These are phyloP conservation scores for Eutrema japonicum DNA, from an alignment of 345 rosid species.

Conservation along the genomic window DNA sequence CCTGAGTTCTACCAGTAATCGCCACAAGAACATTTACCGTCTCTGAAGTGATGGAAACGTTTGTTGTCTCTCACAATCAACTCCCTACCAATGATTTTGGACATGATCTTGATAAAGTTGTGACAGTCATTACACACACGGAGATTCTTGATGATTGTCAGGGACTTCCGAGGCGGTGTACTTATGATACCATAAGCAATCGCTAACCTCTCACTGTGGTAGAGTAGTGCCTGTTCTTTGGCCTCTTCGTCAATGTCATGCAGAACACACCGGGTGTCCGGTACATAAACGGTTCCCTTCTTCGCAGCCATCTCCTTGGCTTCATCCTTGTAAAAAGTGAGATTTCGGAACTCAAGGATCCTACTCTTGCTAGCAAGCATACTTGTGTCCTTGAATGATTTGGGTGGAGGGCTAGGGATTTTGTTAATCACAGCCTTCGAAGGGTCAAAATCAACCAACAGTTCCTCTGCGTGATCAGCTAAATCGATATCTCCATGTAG, in stretches of 20 bases:
- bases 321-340: slow-evolving; percentile 63
- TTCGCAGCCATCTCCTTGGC: slow-evolving; percentile 56
- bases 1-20: slow-evolving; percentile 49
- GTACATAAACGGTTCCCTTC: slow-evolving; percentile 59
- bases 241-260: slow-evolving; percentile 80
- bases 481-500: slow-evolving; percentile 69
- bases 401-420: slow-evolving; percentile 59
- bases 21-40: slow-evolving; percentile 56
- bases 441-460: slow-evolving; percentile 64
- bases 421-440: slow-evolving; percentile 53
- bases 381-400: slow-evolving; percentile 53
- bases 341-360: slow-evolving; percentile 53
- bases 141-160: slow-evolving; percentile 70
- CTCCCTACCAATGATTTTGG: slow-evolving; percentile 67
- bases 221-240: slow-evolving; percentile 65
- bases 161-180: slow-evolving; percentile 60
- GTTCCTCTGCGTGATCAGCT: slow-evolving; percentile 61
- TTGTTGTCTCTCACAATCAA: slow-evolving; percentile 72
- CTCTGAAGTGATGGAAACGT: slow-evolving; percentile 63
- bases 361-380: slow-evolving; percentile 70
- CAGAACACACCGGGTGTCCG: slow-evolving; percentile 65
- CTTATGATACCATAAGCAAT: slow-evolving; percentile 72
- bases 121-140: slow-evolving; percentile 71
- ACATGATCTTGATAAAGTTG: slow-evolving; percentile 72
- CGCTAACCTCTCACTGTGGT: slow-evolving; percentile 71